Evolutionary conservation across 495 filamentous ascomycete species (phyloP), one percentile per base, ranked within the genome.

Genomic region (Penicillium longicatenatum): DNA sequence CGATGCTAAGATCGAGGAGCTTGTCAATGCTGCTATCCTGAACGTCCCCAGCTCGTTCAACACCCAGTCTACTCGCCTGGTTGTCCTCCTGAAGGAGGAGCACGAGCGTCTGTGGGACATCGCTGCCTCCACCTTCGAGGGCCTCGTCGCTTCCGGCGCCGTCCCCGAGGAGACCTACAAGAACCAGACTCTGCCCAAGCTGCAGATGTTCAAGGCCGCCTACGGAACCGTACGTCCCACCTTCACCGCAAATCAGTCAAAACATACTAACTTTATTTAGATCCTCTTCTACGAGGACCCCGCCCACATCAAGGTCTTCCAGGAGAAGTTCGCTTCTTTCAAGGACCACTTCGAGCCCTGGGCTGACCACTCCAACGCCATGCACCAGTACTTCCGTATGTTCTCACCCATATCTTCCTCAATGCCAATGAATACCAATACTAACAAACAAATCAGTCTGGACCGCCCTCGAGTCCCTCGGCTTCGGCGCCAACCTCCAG

Each of bases 261-360:
- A n/a, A 16, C 33, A n/a, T 35, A 50, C 50, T 42, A 44, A 61
- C 37, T n/a, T 12, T 33, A 21, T 37, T 33, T 60, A 82, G 77
- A 58, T 81, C 39, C 76, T 84, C 54, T 84, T 83, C 70, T 84
- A 71, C 62, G 81, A 82, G 65, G 79, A 83, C 57, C 75, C 73
- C 9, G 59, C 69, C 16, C 70, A 72, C 39, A 70, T 81, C 62
- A 57, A 76, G 54, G 65, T 67, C 9, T 72, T 76, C 50, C 59
- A 70, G 53, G 77, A 80, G 59, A 79, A 80, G 51, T 78, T 78
- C 62, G 55, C 73, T 14, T 52, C 63, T 10, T 81, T 72, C 61
- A 69, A 70, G 37, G 72, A 77, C 41, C 72, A 78, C 24, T 81
- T 82, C 60, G 64, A 69, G 47, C 64, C 71, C 26, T 84, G 79